Evolutionary conservation across 352 stramenopile genomes (phyloP), one percentile per base, ranked within the genome.

Genomic region (Pythium rishiriense): DNA sequence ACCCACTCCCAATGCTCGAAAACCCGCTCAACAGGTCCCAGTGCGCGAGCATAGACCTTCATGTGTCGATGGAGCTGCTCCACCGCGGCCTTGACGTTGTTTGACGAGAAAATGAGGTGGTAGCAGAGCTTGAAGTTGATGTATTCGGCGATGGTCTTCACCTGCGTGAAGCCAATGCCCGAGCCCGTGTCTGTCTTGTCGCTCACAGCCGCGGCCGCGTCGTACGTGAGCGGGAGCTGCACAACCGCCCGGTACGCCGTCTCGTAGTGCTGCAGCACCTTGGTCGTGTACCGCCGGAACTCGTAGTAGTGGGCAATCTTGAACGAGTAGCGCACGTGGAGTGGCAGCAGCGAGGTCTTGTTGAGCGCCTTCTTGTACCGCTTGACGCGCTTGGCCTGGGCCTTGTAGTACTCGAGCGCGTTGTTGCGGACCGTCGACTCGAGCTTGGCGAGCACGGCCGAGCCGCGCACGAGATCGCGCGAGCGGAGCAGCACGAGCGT

Each of bases 271-370:
- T 92, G 77, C 29, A 96, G 51, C 41, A 94, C 84, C 58, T 96
- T 96, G 51, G 81, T 91, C 46, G 84, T 94, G 56, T 92, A 90
- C 7, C 86, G 74, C 47, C 87, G 75, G 57, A 96, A 96, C 69
- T 96, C 87, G 54, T 94, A 94, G 58, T 92, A 96, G 58, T 96
- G 87, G 21, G 85, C 87, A 42, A 94, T 92, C 75, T 96, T 96
- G 65, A 96, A 96, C 58, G 81, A 89, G 46, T 92, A 76, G n/a
- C 87, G 76, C 12, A 85, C 81, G 26, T 88, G 78, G 22, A 94
- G 58, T 7, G 74, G 73, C 54, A 87, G 68, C 28, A 83, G 75
- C n/a, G 69, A 68, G 4, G 67, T 81, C 70, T 92, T 94, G 54
- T 73, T 78, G 15, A 92, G 72, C 12, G 75, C 69, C 50, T 96